Base-by-base conservation (phyloP, 129 eudicot genomes). In the Artemisia tridentata region DNA sequence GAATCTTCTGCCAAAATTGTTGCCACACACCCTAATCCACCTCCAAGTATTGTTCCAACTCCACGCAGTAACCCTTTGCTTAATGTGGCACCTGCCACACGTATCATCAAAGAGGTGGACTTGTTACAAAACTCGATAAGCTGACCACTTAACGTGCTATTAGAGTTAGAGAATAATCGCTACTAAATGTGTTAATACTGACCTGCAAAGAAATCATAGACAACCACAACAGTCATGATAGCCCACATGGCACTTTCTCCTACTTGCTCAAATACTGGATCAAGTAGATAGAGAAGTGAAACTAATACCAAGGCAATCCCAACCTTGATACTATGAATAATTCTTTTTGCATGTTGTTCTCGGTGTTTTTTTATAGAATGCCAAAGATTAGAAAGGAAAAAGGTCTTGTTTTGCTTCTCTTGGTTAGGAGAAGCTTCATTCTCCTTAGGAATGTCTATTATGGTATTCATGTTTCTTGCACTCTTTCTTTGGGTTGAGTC, bases 241-340 rank as follows among this genome's bases (percentile, higher is more conserved):
- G 97, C 97, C 97, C 97, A 90, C 91, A 90, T 85, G 62, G 84
- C 85, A 83, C 79, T 90, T 68, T 87, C 91, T 13, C 97, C 95
- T 3, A 90, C 87, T 70, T 90, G 80, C 62, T 85, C 67, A 55
- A 86, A 90, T 60, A 90, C 67, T 3, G 95, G 86, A 76, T 90
- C 88, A 52, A 90, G 80, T 63, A 90, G 78, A 50, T 85, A 90
- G 63, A 90, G 71, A 66, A 90, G 89, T 10, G 95, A 90, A 69
- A 87, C 82, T 68, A 90, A 57, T 63, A 90, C 87, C 82, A 90
- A 82, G 14, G 97, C 87, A 47, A 80, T 77, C 48, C 95, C 97
- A 47, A 87, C 87, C 65, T 90, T 87, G 66, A 85, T 70, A 73
- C 95, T 81, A 29, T 90, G 97, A 65, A 87, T 83, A 38, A 79